Evolutionary conservation across 176 grass and related monocot genomes (phyloP).

Genomic region (Chrysopogon serrulatus): DNA sequence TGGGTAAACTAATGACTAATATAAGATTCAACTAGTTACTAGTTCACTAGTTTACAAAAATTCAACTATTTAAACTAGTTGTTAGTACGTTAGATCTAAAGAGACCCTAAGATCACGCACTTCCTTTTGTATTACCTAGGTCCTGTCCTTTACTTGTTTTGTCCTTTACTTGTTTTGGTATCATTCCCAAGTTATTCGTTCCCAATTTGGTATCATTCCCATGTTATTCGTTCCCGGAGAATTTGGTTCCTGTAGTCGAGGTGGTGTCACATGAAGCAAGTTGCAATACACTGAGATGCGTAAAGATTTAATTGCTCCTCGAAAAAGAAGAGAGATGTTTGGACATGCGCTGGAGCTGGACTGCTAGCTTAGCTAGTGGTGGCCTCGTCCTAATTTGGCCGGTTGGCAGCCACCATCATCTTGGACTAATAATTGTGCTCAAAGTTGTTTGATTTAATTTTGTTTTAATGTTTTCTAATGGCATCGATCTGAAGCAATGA

Average conservation of each 20-base stretch:
- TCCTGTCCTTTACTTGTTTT: background rate
- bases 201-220: no score
- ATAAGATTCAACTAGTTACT: no score
- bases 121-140: background rate
- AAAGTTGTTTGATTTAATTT: background rate
- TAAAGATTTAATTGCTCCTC: background rate
- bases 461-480: background rate
- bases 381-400: background rate
- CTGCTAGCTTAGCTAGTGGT: background rate
- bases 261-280: background rate
- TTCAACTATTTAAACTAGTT: no score
- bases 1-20: no score
- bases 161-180: no score
- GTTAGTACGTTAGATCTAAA: no score
- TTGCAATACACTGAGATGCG: background rate
- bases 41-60: no score
- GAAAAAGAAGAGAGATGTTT: background rate
- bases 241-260: background rate
- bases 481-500: background rate
- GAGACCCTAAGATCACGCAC: no score
- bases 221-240: background rate
- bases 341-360: background rate
- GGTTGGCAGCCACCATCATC: background rate
- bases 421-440: no score
- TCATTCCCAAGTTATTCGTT: no score